These are phyloP conservation scores for Neonectria faginata DNA, from an alignment of 2,329 filamentous ascomycete species.

Conservation along the genomic window DNA sequence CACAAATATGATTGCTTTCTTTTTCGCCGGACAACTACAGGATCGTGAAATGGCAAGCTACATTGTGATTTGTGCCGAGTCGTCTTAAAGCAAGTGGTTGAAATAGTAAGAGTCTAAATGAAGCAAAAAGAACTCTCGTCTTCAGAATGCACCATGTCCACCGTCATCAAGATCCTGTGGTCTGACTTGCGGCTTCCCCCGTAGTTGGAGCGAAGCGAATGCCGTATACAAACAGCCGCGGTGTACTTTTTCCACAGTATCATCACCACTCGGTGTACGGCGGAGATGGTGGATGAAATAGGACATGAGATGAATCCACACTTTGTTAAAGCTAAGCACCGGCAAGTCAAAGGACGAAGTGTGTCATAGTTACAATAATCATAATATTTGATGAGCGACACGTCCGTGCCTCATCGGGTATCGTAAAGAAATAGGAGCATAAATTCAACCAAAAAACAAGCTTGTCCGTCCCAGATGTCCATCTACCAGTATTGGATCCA, in stretches of 20 bases:
- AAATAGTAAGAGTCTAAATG: conserved; percentile 23
- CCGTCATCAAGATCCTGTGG: conserved; percentile 27
- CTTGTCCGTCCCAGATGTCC: not conserved
- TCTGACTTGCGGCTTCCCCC: conserved; percentile 31
- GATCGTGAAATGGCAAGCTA: conserved; percentile 23
- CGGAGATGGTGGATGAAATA: not conserved
- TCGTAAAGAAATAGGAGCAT: not conserved
- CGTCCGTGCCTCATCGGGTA: conserved; percentile 9
- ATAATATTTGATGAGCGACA: conserved; percentile 12
- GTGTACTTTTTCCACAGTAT: too few relatives aligned
- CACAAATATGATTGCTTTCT: conserved; percentile 18
- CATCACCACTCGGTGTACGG: too few relatives aligned
- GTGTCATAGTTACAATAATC: not conserved
- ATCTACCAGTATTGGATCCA: not conserved
- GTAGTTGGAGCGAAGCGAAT: conserved; percentile 31
- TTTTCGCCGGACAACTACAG: conserved; percentile 13
- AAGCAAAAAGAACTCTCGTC: conserved; percentile 20
- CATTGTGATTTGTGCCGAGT: not conserved
- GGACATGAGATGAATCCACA: not conserved
- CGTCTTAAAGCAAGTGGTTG: not conserved
- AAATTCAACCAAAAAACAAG: not conserved
- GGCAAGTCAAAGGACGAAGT: not conserved
- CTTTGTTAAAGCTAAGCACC: conserved; percentile 1
- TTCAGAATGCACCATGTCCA: conserved; percentile 1
- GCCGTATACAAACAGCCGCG: too few relatives aligned